Conservation (phyloP, 345 rosid species). For the Rhizophora apiculata region DNA sequence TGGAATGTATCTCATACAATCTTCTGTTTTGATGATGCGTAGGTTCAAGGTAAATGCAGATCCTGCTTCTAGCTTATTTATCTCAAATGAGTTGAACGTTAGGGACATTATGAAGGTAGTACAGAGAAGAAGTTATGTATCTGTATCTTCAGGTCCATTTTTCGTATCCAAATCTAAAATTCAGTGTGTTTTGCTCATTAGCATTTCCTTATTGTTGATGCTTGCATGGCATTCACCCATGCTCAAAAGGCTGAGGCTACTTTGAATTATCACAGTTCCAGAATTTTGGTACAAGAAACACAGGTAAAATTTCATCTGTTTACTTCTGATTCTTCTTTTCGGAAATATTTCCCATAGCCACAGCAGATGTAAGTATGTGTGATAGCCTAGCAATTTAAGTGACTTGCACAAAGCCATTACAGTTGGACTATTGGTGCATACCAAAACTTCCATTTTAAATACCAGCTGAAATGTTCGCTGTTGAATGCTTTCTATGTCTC, state of each 20-base stretch:
- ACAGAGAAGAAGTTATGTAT: slow-evolving; percentile 2
- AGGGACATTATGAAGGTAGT: slow-evolving; percentile 47
- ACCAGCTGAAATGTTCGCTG: too few species aligned
- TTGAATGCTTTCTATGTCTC: too few species aligned
- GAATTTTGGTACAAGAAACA: slow-evolving; percentile 56
- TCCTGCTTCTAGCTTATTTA: slow-evolving; percentile 36
- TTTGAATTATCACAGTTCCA: slow-evolving; percentile 44
- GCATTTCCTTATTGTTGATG: slow-evolving; percentile 62
- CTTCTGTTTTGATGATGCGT: slow-evolving; percentile 23
- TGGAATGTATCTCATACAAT: background rate
- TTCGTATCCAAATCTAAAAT: slow-evolving; percentile 20
- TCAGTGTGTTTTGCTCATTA: slow-evolving; percentile 29
- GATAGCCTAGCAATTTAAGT: too few species aligned
- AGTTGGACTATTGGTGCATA: too few species aligned
- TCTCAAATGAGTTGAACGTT: slow-evolving; percentile 51
- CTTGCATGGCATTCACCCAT: slow-evolving; percentile 53
- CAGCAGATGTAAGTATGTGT: too few species aligned
- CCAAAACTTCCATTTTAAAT: too few species aligned
- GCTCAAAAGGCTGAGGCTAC: slow-evolving; percentile 44
- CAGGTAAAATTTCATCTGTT: slow-evolving; percentile 37
- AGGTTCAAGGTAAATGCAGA: slow-evolving; percentile 49
- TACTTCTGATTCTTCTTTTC: background rate
- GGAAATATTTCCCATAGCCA: slow-evolving; percentile 1
- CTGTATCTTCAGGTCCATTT: slow-evolving; percentile 1
- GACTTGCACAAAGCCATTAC: too few species aligned